phyloP scores from a whole-genome alignment of 305 asterid species.

The Fraxinus ornus region DNA sequence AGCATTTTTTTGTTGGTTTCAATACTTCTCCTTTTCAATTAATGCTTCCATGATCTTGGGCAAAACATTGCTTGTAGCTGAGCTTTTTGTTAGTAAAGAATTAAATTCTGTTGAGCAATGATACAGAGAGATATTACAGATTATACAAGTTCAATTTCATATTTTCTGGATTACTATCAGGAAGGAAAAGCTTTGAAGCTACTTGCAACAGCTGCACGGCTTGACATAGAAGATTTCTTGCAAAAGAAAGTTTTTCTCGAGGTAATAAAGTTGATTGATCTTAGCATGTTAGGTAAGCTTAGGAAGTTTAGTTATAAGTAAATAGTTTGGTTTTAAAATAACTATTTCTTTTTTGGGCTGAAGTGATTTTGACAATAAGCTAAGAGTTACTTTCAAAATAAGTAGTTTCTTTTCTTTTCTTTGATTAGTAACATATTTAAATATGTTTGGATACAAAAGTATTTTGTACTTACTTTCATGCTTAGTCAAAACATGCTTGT shows the following conservation, averaged over 20 bases:
- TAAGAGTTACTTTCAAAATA: not conserved
- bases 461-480: not conserved
- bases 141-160: constrained; percentile 7
- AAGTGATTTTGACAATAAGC: not conserved
- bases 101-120: not conserved
- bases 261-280: constrained; percentile 42
- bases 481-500: not conserved
- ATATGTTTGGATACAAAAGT: not conserved
- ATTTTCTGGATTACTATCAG: constrained; percentile 37
- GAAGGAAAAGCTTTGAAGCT: constrained; percentile 94
- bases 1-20: not conserved
- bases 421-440: not conserved
- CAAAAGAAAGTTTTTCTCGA: constrained; percentile 93
- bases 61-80: not conserved
- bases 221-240: constrained; percentile 96
- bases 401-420: not conserved
- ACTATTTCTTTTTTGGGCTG: not conserved
- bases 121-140: not conserved
- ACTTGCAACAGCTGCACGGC: constrained; percentile 91
- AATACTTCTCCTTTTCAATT: not conserved
- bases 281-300: not conserved
- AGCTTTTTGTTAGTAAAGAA: not conserved
- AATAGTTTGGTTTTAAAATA: not conserved
- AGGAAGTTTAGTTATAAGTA: not conserved
- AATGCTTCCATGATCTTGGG: not conserved